Conservation (phyloP, 1,284 basidiomycete genomes). For the Thecaphora frezii region DNA sequence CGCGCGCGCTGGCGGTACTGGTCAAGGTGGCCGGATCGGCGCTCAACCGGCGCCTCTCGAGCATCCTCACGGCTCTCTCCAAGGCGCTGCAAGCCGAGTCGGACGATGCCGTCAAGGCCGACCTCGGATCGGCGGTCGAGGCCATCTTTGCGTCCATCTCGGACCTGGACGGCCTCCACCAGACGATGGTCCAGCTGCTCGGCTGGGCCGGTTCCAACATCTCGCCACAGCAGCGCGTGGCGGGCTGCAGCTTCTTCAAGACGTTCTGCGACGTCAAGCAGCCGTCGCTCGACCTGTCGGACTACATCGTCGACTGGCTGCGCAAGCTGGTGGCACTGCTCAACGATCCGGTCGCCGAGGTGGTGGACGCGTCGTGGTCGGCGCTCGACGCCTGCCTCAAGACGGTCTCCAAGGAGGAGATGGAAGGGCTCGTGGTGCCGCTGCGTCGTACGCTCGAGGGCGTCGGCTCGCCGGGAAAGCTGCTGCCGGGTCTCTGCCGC, state of each 20-base stretch:
- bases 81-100: conserved; percentile 44
- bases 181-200: conserved; percentile 55
- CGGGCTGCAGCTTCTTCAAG: conserved; percentile 46
- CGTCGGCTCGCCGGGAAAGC: conserved; percentile 74
- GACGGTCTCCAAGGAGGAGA: conserved; percentile 85
- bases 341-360: conserved; percentile 74
- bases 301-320: conserved; percentile 89
- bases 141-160: conserved; percentile 44
- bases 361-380: conserved; percentile 80
- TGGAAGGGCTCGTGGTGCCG: conserved; percentile 69
- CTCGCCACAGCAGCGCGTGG: conserved; percentile 34
- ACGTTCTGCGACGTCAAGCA: conserved; percentile 49
- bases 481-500: conserved; percentile 83
- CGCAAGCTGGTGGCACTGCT: conserved; percentile 84
- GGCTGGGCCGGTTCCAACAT: conserved; percentile 49
- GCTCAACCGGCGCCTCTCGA: conserved; percentile 65
- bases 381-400: conserved; percentile 88
- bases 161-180: conserved; percentile 52
- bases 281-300: conserved; percentile 36
- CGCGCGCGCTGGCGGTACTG: conserved; percentile 83
- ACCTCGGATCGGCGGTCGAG: conserved; percentile 35
- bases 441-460: conserved; percentile 85
- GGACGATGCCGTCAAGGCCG: conserved; percentile 33
- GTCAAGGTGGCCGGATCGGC: conserved; percentile 91
- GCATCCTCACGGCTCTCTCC: conserved; percentile 52